These are phyloP conservation scores for Parasarocladium wereldwijsianum DNA, from an alignment of 2,329 filamentous ascomycete species.

Conservation along the genomic window DNA sequence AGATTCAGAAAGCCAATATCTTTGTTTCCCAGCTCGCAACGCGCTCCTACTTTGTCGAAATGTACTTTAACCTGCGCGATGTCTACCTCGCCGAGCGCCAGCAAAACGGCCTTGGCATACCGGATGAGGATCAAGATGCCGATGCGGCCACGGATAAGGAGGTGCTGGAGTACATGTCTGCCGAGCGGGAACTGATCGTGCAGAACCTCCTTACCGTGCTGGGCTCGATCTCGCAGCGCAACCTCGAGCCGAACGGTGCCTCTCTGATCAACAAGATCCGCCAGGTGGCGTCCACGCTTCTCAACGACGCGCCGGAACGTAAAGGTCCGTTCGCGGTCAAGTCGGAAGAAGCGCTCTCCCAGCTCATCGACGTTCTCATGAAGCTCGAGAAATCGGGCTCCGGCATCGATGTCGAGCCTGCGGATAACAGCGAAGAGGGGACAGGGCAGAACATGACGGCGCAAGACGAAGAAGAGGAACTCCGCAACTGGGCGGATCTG, in stretches of 20 bases:
- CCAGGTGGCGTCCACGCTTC: constrained; percentile 65
- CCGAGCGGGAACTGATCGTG: constrained; percentile 70
- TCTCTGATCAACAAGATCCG: constrained; percentile 70
- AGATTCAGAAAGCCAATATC: constrained; percentile 87
- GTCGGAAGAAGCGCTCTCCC: constrained; percentile 56
- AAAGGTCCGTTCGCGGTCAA: constrained; percentile 35
- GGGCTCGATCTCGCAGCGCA: constrained; percentile 65
- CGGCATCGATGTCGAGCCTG: constrained; percentile 5
- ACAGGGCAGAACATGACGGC: constrained; percentile 25
- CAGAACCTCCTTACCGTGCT: constrained; percentile 64
- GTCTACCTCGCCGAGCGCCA: constrained; percentile 38
- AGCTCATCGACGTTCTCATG: constrained; percentile 60
- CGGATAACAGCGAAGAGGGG: constrained; percentile 13
- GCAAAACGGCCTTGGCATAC: constrained; percentile 18
- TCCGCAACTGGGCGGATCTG: constrained; percentile 65
- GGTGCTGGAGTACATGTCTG: constrained; percentile 50
- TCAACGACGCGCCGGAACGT: constrained; percentile 40
- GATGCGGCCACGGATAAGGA: constrained; percentile 27
- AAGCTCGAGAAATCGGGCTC: constrained; percentile 53
- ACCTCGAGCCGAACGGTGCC: constrained; percentile 61
- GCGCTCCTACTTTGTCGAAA: constrained; percentile 71
- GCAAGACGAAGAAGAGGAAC: constrained; percentile 60
- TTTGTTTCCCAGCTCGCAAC: constrained; percentile 71
- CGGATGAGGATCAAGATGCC: constrained; percentile 20
- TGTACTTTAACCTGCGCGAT: constrained; percentile 67